Evolutionary conservation across 176 grass and related monocot genomes (phyloP).

Genomic region (Melocanna baccifera): DNA sequence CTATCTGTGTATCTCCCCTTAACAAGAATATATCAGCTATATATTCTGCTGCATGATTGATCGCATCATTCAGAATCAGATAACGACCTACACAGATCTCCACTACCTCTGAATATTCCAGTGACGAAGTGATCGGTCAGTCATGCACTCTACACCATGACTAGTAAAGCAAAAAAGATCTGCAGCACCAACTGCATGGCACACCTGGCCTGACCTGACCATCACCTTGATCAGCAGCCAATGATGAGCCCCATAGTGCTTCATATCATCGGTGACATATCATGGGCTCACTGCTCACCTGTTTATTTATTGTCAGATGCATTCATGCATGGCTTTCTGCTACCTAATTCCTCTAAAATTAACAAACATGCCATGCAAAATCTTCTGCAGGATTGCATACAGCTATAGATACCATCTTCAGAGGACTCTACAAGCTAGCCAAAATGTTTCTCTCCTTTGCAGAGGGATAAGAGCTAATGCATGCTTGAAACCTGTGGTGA

Average conservation of each 20-base stretch:
- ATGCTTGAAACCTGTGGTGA: slow-evolving; percentile 4
- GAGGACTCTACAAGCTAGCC: slow-evolving; percentile 13
- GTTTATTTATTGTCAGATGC: slow-evolving; percentile 29
- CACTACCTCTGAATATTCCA: slow-evolving; percentile 26
- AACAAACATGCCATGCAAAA: slow-evolving; percentile 21
- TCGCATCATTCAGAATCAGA: neutral
- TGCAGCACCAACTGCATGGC: slow-evolving; percentile 27
- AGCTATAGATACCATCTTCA: neutral
- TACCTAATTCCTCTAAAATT: slow-evolving; percentile 34
- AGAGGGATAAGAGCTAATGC: neutral
- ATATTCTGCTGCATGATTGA: neutral
- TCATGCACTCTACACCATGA: slow-evolving; percentile 24
- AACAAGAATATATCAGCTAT: neutral
- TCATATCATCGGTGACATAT: slow-evolving; percentile 38
- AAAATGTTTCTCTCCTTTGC: slow-evolving; percentile 16
- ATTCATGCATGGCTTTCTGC: slow-evolving; percentile 8
- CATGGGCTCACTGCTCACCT: slow-evolving; percentile 12
- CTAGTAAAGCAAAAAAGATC: neutral
- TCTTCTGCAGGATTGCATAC: slow-evolving; percentile 36
- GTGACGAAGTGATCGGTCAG: neutral
- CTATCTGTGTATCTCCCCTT: too few relatives aligned
- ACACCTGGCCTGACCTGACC: neutral
- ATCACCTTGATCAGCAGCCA: neutral
- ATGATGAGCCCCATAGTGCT: slow-evolving; percentile 29
- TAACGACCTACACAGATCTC: slow-evolving; percentile 12